Base-by-base conservation (phyloP, 441 rosid genomes). In the Corymbia citriodora region DNA sequence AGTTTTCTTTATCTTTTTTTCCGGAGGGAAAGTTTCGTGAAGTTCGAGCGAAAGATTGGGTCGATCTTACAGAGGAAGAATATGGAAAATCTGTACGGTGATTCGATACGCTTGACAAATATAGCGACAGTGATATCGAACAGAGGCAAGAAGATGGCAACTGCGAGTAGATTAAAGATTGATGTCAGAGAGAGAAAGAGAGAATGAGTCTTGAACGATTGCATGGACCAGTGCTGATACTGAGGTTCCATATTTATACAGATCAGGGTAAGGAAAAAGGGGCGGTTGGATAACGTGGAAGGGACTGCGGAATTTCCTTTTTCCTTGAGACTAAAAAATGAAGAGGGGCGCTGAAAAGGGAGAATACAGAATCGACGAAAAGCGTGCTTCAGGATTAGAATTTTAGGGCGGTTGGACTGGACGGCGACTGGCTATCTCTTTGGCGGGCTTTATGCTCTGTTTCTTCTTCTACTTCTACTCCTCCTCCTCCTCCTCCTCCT, bases 261-360 rank as follows among this genome's bases (percentile, higher is more conserved):
- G 52, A 45, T 79, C 17, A 7, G n/a, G 25, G 18, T 27, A 10
- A 14, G n/a, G 18, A 36, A 45, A 45, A 45, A 23, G 50, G 17
- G 3, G 23, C 17, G 52, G 13, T 25, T 79, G 85, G 52, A 79
- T 45, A 79, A 45, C 10, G 85, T 23, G 53, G 2, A 45, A 3
- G 23, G 18, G 6, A 23, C 10, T 1, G 29, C 45, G 17, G 52
- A 45, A 23, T 79, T 79, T 40, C 10, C 11, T 79, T 40, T 25
- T 40, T 25, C 52, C 3, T 11, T 8, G 15, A 16, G 0, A 21
- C 7, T 3, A 7, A 3, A 6, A 1, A 11, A 1, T 3, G 29
- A 7, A 45, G 18, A 7, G 19, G 74, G 40, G 9, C 21, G 5
- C 19, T 15, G 40, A 31, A 68, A 16, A 31, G 16, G 23, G 4